Evolutionary conservation across 306 rosid genomes (phyloP).

Genomic region (Alnus rubra): DNA sequence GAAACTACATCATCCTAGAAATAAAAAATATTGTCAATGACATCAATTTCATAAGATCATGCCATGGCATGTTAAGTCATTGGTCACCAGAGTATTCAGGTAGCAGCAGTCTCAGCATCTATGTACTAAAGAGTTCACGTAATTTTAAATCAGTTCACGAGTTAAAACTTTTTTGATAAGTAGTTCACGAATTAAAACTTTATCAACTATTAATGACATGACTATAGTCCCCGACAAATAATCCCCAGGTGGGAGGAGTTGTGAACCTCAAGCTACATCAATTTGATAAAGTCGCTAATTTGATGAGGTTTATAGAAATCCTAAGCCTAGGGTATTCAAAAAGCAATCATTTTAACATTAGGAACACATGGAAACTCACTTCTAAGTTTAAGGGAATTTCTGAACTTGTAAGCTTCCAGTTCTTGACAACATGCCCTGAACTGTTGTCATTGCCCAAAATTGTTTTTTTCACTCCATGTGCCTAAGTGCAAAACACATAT

Average conservation of each 20-base stretch:
- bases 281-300: neutral
- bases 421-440: conserved; percentile 23
- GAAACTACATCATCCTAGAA: conserved; percentile 67
- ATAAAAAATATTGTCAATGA: conserved; percentile 15
- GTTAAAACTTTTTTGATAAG: too few relatives aligned
- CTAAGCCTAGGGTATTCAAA: neutral
- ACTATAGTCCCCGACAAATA: neutral
- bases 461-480: conserved; percentile 34
- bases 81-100: neutral
- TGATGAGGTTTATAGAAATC: neutral
- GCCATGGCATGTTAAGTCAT: neutral
- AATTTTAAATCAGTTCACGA: neutral
- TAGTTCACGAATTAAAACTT: neutral
- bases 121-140: neutral
- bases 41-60: conserved; percentile 3
- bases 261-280: neutral
- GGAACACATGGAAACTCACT: conserved; percentile 43
- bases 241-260: neutral
- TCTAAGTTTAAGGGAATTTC: conserved; percentile 34
- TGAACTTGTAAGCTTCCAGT: conserved; percentile 22
- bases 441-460: conserved; percentile 33
- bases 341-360: conserved; percentile 12
- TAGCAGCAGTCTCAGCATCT: conserved; percentile 11
- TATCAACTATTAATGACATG: neutral
- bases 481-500: conserved; percentile 44